Evolutionary conservation across 116 monocot genomes (phyloP).

Genomic region (Cymodocea nodosa): DNA sequence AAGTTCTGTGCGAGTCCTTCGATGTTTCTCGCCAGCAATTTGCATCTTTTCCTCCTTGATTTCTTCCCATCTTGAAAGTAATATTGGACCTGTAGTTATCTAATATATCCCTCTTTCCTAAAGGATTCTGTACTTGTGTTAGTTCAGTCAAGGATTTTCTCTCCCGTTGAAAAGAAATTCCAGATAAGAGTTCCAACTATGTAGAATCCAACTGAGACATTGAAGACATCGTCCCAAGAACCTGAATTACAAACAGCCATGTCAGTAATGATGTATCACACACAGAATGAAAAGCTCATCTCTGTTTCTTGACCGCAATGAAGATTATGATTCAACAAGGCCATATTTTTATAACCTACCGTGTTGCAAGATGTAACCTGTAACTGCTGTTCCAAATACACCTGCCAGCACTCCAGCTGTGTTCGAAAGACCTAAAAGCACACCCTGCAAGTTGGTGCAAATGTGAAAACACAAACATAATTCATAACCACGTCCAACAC

Average conservation of each 20-base stretch:
- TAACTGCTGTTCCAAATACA: conserved; percentile 84
- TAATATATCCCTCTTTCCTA: no score
- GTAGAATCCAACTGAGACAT: conserved; percentile 64
- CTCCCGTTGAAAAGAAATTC: conserved; percentile 77
- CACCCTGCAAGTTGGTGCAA: conserved; percentile 36
- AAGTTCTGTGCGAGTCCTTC: no score
- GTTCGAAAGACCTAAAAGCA: conserved; percentile 83
- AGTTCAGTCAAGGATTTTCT: conserved; percentile 66
- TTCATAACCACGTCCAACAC: no score
- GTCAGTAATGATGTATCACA: neutral
- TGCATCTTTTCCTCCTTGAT: no score
- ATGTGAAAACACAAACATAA: neutral
- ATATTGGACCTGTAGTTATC: no score
- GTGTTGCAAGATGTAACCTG: conserved; percentile 77
- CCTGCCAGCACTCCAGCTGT: conserved; percentile 97
- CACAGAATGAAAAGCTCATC: neutral
- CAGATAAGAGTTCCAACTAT: conserved; percentile 67
- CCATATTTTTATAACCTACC: conserved; percentile 6
- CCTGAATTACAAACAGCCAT: conserved; percentile 25
- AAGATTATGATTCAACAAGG: no score
- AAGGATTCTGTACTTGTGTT: neutral
- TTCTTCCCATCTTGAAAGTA: no score
- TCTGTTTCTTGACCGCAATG: no score
- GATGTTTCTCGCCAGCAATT: no score
- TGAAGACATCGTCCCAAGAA: conserved; percentile 87